Evolutionary conservation across 1,139 yeast genomes (phyloP), one percentile per base, ranked within the genome.

Genomic region (Suzukiozyma palmioleophila): DNA sequence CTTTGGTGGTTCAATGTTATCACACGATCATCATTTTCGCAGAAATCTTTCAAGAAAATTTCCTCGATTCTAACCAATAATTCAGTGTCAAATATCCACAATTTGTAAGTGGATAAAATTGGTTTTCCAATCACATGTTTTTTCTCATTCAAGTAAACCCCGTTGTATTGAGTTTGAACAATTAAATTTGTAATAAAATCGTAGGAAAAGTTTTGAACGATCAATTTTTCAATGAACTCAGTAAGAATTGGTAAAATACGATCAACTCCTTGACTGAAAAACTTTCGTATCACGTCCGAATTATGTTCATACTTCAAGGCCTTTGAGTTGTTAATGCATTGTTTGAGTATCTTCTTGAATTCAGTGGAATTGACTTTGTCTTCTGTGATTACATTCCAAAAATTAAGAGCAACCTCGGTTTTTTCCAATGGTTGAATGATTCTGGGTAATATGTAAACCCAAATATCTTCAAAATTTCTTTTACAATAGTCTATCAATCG

Each of bases 401-500:
- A 56, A 16, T 64, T 66, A 36, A 62, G 57, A 0, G 84, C 77
- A 4, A 84, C 76, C 25, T 73, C 71, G 31, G 79, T 57, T 49
- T 80, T 77, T 51, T 86, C 94, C 35, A 79, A 62, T 24, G 67
- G 61, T 43, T 72, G 66, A 24, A 80, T 62, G 3, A 83, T 54
- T 9, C 56, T 46, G 1, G 67, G 57, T 3, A 55, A 45, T 50
- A 60, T 42, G 52, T 62, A 33, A 58, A 56, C 25, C 55, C 56
- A 34, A 51, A 62, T 53, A 12, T 58, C 46, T 4, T 64, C 53
- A 45, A 81, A 81, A 53, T 83, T 81, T 13, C 57, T 44, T 18
- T 65, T 56, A 10, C 72, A 57, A 50, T 70, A 84, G 1, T 53
- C 53, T 12, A 77, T 66, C 26, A 86, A 64, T 33, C 70, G 69